Evolutionary conservation across 1,284 basidiomycete genomes (phyloP), one percentile per base, ranked within the genome.

Genomic region (Irpex sp.): DNA sequence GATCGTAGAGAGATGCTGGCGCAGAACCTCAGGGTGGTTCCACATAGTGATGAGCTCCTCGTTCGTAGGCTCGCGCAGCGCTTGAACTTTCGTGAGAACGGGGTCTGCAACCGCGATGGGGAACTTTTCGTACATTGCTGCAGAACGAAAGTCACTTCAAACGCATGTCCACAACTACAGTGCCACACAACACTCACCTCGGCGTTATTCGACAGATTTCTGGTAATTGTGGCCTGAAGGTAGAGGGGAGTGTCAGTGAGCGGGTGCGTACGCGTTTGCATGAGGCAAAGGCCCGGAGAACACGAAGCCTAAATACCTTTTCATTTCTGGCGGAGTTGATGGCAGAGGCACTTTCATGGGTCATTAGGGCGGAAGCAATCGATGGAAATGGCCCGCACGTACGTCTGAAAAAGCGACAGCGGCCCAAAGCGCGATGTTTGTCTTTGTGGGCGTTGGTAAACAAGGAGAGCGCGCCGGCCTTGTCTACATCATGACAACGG

Each of bases 1-100:
- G 17, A 51, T 37, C 17, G 13, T 39, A 4, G 59, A 50, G 5
- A 60, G 50, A 43, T 60, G 51, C 36, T 60, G 59, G 33, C 37
- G 49, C 4, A 60, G 35, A 17, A 60, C 59, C 5, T 36, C 36
- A 39, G 50, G 49, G 19, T 35, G 15, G 43, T 62, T 58, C 61
- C 54, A 57, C 53, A 55, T 55, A 21, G 53, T 35, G 21, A 55
- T 8, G 26, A 55, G 33, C 15, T 31, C 21, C 19, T 55, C 19
- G 26, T 13, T 33, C 31, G 53, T 50, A 5, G 49, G 49, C 7
- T 13, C 33, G 17, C 53, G 33, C 26, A 55, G 53, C 33, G 49
- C 49, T 35, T 33, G 53, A 55, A 17, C 7, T 15, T 31, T 31
- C 6, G 53, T 55, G 21, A 55, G 33, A 55, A 55, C 33, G 53